Evolutionary conservation across 352 stramenopile species (phyloP).

Genomic region (Globisporangium radiosum): DNA sequence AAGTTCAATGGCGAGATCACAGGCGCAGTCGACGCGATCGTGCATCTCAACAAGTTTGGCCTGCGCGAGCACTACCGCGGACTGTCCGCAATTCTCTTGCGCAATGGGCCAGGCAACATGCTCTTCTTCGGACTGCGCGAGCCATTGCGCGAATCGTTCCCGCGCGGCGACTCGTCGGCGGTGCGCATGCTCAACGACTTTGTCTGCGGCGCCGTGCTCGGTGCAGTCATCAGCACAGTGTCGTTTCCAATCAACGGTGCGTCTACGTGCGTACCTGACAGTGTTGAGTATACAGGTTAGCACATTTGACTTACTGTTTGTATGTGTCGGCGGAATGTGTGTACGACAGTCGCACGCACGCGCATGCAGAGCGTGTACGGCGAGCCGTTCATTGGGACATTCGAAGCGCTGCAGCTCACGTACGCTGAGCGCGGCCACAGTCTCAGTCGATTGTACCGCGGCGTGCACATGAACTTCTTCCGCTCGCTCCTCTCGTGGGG

Average conservation of each 20-base stretch:
- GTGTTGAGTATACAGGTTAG: too few relatives aligned
- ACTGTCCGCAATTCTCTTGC: conserved; percentile 68
- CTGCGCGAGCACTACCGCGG: conserved; percentile 80
- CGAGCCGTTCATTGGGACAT: conserved; percentile 46
- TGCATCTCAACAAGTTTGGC: conserved; percentile 75
- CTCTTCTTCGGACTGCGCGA: conserved; percentile 83
- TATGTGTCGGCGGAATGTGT: neutral
- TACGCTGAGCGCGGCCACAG: conserved; percentile 66
- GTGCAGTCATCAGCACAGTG: conserved; percentile 77
- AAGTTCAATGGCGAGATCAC: conserved; percentile 82
- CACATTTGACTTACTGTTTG: neutral
- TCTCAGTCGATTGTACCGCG: conserved; percentile 66
- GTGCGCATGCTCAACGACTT: conserved; percentile 72
- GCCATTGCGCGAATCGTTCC: conserved; percentile 62
- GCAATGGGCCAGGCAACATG: conserved; percentile 81
- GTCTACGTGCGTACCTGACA: neutral
- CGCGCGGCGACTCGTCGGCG: conserved; percentile 29
- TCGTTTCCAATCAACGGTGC: conserved; percentile 82
- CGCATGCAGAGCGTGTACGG: conserved; percentile 81
- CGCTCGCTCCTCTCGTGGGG: conserved; percentile 84
- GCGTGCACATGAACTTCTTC: conserved; percentile 87
- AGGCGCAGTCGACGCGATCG: conserved; percentile 67
- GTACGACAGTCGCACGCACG: conserved; percentile 52
- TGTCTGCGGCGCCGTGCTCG: conserved; percentile 74
- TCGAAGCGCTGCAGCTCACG: conserved; percentile 55